Evolutionary conservation across 116 monocot genomes (phyloP), one percentile per base, ranked within the genome.

Genomic region (Cymodocea nodosa): DNA sequence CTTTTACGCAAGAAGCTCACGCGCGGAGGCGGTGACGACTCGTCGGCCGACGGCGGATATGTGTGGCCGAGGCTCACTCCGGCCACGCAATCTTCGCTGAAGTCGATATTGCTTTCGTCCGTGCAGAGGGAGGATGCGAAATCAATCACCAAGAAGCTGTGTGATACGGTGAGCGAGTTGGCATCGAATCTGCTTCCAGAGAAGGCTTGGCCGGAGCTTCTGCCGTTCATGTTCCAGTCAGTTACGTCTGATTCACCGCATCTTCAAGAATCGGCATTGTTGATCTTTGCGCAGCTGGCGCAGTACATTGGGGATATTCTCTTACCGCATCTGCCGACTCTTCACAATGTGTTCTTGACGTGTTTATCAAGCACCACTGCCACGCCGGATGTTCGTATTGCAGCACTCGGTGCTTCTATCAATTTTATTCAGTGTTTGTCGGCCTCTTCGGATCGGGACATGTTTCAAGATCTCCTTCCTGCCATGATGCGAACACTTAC

Each of bases 401-500:
- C 87, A 2, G 85, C 90, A 2, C 83, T 95, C 14, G 68, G 75
- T 2, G 95, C 91, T 1, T 64, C 87, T 0, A 74, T 97, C 60
- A 90, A 83, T 35, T 74, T 97, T 16, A 78, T 97, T 53, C 90
- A 85, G 79, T 90, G 83, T 65, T 69, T 90, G 49, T 60, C 77
- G 4, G 79, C 76, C 7, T 66, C 90, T 0, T 34, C 60, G 2
- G 87, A 87, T 56, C 85, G 95, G 10, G 90, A 95, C 36, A 68
- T 67, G 22, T 81, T 95, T 57, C 83, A 85, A 68, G 90, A 95
- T 52, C 79, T 95, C 36, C 76, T 95, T 40, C 95, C 95, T 0
- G 81, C 87, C 35, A 90, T 97, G 95, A 97, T 97, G 87, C 74
- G 69, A n/a, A 83, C 90, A 0, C 79, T 97, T 56, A 84, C 87